A percentile compares a stretch with the other conserved stretches of the same genome.
Evolutionary conservation across 176 grass and related monocot genomes (phyloP).

Genomic region (Melocanna baccifera): DNA sequence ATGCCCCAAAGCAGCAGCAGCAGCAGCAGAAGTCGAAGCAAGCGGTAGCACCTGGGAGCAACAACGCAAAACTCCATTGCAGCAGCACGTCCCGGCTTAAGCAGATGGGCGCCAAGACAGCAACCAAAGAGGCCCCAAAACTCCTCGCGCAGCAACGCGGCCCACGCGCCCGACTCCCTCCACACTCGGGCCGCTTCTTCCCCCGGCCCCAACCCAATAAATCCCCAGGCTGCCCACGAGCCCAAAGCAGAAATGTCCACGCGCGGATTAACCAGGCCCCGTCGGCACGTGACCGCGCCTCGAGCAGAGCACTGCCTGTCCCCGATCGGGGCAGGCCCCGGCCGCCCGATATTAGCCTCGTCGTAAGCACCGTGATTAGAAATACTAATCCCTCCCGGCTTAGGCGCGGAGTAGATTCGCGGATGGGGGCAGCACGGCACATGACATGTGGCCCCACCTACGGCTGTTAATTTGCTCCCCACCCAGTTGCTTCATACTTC

Average conservation of each 20-base stretch:
- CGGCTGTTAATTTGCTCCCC: constrained; percentile 46
- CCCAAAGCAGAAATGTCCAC: neutral
- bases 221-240: neutral
- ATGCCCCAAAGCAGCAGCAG: too few relatives aligned
- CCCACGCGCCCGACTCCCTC: neutral
- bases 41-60: too few relatives aligned
- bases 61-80: too few relatives aligned
- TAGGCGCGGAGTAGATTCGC: constrained; percentile 31
- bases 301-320: constrained; percentile 46
- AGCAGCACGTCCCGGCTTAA: too few relatives aligned
- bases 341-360: constrained; percentile 45
- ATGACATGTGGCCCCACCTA: constrained; percentile 73
- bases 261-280: neutral
- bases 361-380: constrained; percentile 20
- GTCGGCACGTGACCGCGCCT: constrained; percentile 57
- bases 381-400: constrained; percentile 18
- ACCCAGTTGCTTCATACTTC: neutral
- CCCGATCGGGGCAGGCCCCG: neutral
- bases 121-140: neutral
- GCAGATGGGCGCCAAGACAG: too few relatives aligned
- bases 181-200: constrained; percentile 10
- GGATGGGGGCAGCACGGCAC: constrained; percentile 32
- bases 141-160: neutral
- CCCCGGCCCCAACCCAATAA: neutral
- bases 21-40: too few relatives aligned